Evolutionary conservation across 108 stramenopile species (phyloP).

Genomic region (Pseudonitzschia pungens): DNA sequence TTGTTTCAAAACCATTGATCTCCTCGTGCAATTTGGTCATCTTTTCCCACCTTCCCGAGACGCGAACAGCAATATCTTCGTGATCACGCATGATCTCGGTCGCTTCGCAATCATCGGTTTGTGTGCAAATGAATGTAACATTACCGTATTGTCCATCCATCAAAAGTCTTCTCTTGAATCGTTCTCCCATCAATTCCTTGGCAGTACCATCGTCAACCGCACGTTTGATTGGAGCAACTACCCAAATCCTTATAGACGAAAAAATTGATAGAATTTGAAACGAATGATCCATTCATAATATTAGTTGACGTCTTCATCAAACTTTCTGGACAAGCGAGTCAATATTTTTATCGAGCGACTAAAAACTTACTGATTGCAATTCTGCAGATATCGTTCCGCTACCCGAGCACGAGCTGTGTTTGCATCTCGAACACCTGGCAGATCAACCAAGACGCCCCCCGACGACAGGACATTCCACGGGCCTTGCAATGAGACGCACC

Average conservation of each 20-base stretch:
- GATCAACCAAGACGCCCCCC: conserved; percentile 29
- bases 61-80: conserved; percentile 37
- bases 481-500: conserved; percentile 40
- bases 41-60: conserved; percentile 48
- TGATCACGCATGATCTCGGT: conserved; percentile 58
- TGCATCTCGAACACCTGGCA: conserved; percentile 40
- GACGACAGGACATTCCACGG: conserved; percentile 27
- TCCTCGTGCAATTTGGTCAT: conserved; percentile 34
- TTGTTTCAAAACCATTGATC: conserved; percentile 20
- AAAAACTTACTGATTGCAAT: conserved; percentile 29
- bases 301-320: no score
- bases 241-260: conserved; percentile 20
- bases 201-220: conserved; percentile 34
- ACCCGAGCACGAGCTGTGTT: conserved; percentile 53
- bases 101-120: conserved; percentile 49
- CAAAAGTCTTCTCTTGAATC: conserved; percentile 48
- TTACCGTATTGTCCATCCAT: conserved; percentile 58
- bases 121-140: conserved; percentile 49
- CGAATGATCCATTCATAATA: background rate
- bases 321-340: no score
- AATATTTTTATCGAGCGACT: no score
- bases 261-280: background rate
- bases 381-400: conserved; percentile 40
- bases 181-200: conserved; percentile 51
- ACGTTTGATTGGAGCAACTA: conserved; percentile 49